Base-by-base conservation (phyloP, 768 basidiomycete species). In the Wakefieldia striispora region DNA sequence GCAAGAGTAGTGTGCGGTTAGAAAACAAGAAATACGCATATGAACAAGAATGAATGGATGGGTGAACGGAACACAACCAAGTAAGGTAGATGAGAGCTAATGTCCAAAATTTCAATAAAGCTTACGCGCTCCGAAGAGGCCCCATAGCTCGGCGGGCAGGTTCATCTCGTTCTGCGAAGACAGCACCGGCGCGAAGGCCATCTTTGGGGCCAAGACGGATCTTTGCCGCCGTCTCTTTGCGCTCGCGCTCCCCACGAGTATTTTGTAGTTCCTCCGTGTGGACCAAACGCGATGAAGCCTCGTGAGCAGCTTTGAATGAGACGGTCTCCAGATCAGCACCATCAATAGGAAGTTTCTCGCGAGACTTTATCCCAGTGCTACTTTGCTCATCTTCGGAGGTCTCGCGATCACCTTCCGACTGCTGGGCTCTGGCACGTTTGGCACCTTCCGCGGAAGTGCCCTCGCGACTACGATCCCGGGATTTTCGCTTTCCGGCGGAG, bases 121-220 rank as follows among this genome's bases (percentile, higher is more conserved):
- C 31, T 31, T 57, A 64, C 38, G 54, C 40, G 16, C 58, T 58
- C 31, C 63, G 60, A 24, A 39, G 36, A 20, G 66, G 68, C 6
- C 66, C 68, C 53, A 68, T 54, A n/a, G 66, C 66, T 16, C 66
- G 47, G 24, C 66, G 62, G 14, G 50, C 55, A 21, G 66, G 68
- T 31, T 64, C 61, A 26, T 68, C 68, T 36, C 59, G 58, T 27
- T 70, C 66, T 0, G 54, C 12, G 24, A 57, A 43, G 26, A 68
- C 40, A 17, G 66, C 68, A 4, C 66, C 66, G 1, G 68, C 63
- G 2, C 66, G 68, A 1, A 68, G 58, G 16, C 68, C 68, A 20
- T 68, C 59, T 33, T 39, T 58, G 29, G 52, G 27, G 20, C 53
- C 66, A 3, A 68, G 39, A 10, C 62, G 64, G 4, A 24, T 16